Evolutionary conservation across 164 flowering plant genomes (phyloP).

Genomic region (Stephania japonica): DNA sequence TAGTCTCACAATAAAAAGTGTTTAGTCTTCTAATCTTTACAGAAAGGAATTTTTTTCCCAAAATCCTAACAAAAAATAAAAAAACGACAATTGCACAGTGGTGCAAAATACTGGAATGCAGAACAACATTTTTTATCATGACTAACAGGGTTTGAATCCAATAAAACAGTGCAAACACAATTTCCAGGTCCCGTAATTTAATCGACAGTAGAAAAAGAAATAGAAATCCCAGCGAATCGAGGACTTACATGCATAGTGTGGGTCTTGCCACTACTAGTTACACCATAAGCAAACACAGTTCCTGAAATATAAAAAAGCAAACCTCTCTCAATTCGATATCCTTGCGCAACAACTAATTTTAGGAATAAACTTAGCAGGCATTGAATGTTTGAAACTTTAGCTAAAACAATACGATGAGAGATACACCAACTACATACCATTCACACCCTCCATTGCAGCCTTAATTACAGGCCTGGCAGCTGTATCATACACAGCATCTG

Average conservation of each 20-base stretch:
- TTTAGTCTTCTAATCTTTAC: not conserved
- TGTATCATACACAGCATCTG: slow-evolving; percentile 78
- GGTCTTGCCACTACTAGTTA: slow-evolving; percentile 99
- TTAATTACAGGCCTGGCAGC: slow-evolving; percentile 94
- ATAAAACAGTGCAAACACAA: not conserved
- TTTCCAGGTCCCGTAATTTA: not conserved
- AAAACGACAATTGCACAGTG: not conserved
- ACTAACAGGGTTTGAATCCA: not conserved
- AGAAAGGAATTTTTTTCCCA: not conserved
- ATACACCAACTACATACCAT: slow-evolving; percentile 40
- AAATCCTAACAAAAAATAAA: not conserved
- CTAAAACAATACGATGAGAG: slow-evolving; percentile 3
- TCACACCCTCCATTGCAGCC: slow-evolving; percentile 96
- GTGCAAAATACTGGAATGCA: not conserved
- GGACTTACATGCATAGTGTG: slow-evolving; percentile 99
- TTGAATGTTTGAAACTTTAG: too few relatives aligned
- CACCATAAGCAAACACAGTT: slow-evolving; percentile 99
- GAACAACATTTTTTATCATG: not conserved
- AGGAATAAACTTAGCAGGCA: not conserved
- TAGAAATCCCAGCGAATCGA: not conserved
- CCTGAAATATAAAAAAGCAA: slow-evolving; percentile 41
- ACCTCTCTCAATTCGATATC: not conserved
- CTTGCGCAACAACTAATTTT: not conserved
- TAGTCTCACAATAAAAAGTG: not conserved
- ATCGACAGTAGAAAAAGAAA: not conserved